These are phyloP conservation scores for Candida parachauliodes DNA, from an alignment of 805 yeast species.

Conservation along the genomic window DNA sequence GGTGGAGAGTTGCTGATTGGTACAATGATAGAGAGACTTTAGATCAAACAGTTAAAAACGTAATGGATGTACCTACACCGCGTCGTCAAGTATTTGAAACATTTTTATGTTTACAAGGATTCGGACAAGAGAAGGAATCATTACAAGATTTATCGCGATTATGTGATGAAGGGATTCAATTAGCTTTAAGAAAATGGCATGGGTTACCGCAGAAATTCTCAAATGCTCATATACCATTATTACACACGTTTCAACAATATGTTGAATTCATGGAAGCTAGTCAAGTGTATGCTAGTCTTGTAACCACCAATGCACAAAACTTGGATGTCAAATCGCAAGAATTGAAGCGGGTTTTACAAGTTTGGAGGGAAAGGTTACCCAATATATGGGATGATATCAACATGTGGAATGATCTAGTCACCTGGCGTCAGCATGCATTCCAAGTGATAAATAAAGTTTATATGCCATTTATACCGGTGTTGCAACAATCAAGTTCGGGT, in stretches of 20 bases:
- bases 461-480: slow-evolving; percentile 83
- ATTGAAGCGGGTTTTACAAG: slow-evolving; percentile 87
- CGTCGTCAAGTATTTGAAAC: slow-evolving; percentile 95
- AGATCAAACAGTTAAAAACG: slow-evolving; percentile 90
- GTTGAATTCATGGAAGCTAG: slow-evolving; percentile 97
- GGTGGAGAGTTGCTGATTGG: slow-evolving; percentile 99
- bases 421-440: slow-evolving; percentile 99
- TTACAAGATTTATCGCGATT: slow-evolving; percentile 78
- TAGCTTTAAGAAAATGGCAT: slow-evolving; percentile 90
- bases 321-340: slow-evolving; percentile 92
- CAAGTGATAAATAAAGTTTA: slow-evolving; percentile 92
- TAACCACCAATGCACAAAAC: slow-evolving; percentile 87
- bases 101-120: slow-evolving; percentile 87
- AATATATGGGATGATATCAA: slow-evolving; percentile 97
- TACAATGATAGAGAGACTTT: slow-evolving; percentile 89
- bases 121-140: slow-evolving; percentile 84
- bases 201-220: slow-evolving; percentile 75
- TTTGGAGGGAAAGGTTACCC: slow-evolving; percentile 97
- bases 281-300: slow-evolving; percentile 83
- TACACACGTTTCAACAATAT: slow-evolving; percentile 95
- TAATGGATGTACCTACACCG: slow-evolving; percentile 98
- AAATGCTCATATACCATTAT: slow-evolving; percentile 80
- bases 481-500: slow-evolving; percentile 65
- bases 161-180: slow-evolving; percentile 95
- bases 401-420: slow-evolving; percentile 94